A percentile compares a stretch with the other conserved stretches of the same genome.
These are phyloP conservation scores for Pseudozyma tsukubaensis DNA, from an alignment of 1,284 basidiomycete genomes.

Conservation along the genomic window DNA sequence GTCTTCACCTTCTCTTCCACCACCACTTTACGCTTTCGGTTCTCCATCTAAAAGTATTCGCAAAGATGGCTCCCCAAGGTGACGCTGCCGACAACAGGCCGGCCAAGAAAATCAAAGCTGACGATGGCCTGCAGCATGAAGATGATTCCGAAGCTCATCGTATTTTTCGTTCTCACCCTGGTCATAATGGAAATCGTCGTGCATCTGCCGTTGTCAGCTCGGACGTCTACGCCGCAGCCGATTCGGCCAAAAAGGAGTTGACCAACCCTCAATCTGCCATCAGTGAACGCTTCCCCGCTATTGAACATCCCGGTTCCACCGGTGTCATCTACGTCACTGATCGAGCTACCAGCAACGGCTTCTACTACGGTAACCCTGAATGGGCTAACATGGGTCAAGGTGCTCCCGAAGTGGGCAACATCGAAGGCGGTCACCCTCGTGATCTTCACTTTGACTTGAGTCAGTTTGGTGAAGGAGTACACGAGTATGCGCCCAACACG, in stretches of 20 bases:
- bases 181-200: slow-evolving; percentile 37
- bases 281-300: slow-evolving; percentile 46
- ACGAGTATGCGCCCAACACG: slow-evolving; percentile 93
- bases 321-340: slow-evolving; percentile 73
- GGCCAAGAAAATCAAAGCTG: slow-evolving; percentile 30
- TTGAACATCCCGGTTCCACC: slow-evolving; percentile 69
- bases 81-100: slow-evolving; percentile 9
- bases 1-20: background rate
- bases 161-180: slow-evolving; percentile 57
- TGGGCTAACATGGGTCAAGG: slow-evolving; percentile 58
- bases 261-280: slow-evolving; percentile 14
- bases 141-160: slow-evolving; percentile 59
- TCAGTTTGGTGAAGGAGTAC: slow-evolving; percentile 72
- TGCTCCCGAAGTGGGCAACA: slow-evolving; percentile 73
- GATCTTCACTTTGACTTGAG: slow-evolving; percentile 75
- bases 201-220: slow-evolving; percentile 17
- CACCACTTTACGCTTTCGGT: background rate
- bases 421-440: slow-evolving; percentile 79
- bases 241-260: slow-evolving; percentile 9
- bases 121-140: slow-evolving; percentile 42
- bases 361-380: slow-evolving; percentile 53
- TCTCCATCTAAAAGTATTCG: too few species aligned
- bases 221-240: slow-evolving; percentile 16
- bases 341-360: slow-evolving; percentile 58
- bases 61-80: slow-evolving; percentile 26